Evolutionary conservation across 169 alveolate genomes (phyloP).

Genomic region (Babesia sp.): DNA sequence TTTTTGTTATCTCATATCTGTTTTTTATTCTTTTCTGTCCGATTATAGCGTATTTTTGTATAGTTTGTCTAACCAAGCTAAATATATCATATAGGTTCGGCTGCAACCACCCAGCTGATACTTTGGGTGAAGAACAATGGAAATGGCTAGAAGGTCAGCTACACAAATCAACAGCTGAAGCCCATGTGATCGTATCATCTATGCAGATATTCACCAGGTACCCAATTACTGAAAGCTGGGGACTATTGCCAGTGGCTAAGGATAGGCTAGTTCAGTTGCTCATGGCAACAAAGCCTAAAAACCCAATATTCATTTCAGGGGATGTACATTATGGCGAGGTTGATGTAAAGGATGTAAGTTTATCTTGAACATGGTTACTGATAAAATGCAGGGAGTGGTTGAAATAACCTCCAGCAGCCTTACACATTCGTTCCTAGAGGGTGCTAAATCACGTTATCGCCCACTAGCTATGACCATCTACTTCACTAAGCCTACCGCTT

Average conservation of each 20-base stretch:
- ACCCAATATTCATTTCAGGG: conserved; percentile 81
- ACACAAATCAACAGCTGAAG: conserved; percentile 80
- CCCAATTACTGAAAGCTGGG: conserved; percentile 81
- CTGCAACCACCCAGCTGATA: conserved; percentile 80
- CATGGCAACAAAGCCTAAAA: conserved; percentile 76
- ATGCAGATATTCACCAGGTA: conserved; percentile 75
- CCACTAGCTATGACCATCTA: conserved; percentile 15
- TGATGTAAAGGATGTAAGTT: conserved; percentile 66
- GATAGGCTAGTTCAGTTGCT: conserved; percentile 69
- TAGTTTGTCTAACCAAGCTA: too few species aligned
- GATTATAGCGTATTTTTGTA: background rate
- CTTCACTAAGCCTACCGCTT: conserved; percentile 3
- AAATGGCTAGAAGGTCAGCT: conserved; percentile 86
- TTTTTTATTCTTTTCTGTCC: background rate
- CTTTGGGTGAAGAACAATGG: conserved; percentile 89
- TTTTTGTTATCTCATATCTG: background rate
- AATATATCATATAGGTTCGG: conserved; percentile 62
- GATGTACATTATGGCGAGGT: conserved; percentile 80
- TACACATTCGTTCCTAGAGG: conserved; percentile 42
- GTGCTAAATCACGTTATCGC: background rate
- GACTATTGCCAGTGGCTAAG: conserved; percentile 78
- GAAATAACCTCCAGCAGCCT: conserved; percentile 66
- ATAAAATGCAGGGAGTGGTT: conserved; percentile 42
- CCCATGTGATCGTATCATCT: conserved; percentile 85
- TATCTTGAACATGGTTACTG: background rate